These are phyloP conservation scores for Naganishia onofrii DNA, from an alignment of 768 basidiomycete species.

Conservation along the genomic window DNA sequence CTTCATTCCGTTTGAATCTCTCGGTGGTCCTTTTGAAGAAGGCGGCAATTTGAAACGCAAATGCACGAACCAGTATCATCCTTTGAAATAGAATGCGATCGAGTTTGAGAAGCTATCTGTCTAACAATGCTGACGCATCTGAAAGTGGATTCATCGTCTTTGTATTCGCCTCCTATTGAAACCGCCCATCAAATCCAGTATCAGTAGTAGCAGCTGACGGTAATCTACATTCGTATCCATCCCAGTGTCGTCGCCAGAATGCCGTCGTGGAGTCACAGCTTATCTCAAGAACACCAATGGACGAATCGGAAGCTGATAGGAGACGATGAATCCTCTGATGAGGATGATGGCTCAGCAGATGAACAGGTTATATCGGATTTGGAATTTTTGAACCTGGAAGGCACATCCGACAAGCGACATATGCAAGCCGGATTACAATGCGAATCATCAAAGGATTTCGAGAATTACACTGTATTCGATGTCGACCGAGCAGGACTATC, in stretches of 20 bases:
- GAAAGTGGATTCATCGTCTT: too few relatives aligned
- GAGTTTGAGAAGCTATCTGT: too few relatives aligned
- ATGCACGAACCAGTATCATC: too few relatives aligned
- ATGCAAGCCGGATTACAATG: too few relatives aligned
- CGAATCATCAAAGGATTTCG: too few relatives aligned
- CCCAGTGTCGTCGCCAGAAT: not conserved
- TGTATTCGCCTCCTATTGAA: not conserved
- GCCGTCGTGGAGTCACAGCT: slow-evolving; percentile 12
- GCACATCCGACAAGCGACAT: not conserved
- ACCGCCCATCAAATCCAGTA: not conserved
- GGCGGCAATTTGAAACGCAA: too few relatives aligned
- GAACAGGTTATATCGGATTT: not conserved
- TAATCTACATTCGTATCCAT: too few relatives aligned
- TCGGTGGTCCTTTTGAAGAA: too few relatives aligned
- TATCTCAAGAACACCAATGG: slow-evolving; percentile 8
- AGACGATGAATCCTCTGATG: not conserved
- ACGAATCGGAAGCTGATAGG: slow-evolving; percentile 7
- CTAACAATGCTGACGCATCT: too few relatives aligned
- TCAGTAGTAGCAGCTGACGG: not conserved
- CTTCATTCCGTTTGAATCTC: too few relatives aligned
- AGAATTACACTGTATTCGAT: too few relatives aligned
- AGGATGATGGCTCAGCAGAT: not conserved
- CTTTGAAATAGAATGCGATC: too few relatives aligned
- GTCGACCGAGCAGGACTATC: not conserved
- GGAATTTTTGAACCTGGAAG: not conserved